Base-by-base conservation (phyloP, 768 basidiomycete species). In the Rhodotorula kratochvilovae region DNA sequence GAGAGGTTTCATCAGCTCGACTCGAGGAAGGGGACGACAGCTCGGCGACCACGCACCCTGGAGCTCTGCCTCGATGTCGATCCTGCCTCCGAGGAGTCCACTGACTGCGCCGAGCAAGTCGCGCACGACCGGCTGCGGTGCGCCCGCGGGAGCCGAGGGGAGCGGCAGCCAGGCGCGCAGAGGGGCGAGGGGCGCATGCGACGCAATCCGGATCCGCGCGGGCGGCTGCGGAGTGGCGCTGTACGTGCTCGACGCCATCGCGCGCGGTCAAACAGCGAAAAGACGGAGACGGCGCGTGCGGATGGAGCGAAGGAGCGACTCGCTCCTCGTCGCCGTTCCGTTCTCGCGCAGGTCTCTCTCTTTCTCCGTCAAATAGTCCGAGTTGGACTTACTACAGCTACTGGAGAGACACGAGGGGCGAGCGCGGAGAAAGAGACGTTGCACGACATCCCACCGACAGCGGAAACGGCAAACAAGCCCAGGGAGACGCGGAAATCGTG, bases 111-210 rank as follows among this genome's bases (percentile, higher is more conserved):
- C 4, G 1, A 62, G 25, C 13, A 75, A 13, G 25, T 70, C 69
- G 15, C 8, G 42, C 17, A 23, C 25, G 10, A 68, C 46, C 7
- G 63, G 63, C 21, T 36, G n/a, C 36, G 56, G 48, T 29, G 53
- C 23, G 33, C 29, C 35, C 2, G 21, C 19, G 21, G 48, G 8
- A n/a, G 54, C 25, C 10, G 50, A 8, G 0, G 66, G 66, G 7
- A 75, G 55, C 29, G 73, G 70, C 4, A 75, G 70, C 73, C 73
- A 75, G 15, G 67, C 73, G 16, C 57, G 35, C 1, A 75, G 15
- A 1, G 62, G 64, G 17, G 60, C 63, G 1, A 75, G 51, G 15
- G 73, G 73, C 3, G 70, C 61, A 43, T 75, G 73, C 36, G 70
- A 39, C 42, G 63, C 70, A 45, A 71, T 27, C 3, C 73, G 63